Evolutionary conservation across 768 basidiomycete species (phyloP).

Genomic region (Tricholoma matsutake): DNA sequence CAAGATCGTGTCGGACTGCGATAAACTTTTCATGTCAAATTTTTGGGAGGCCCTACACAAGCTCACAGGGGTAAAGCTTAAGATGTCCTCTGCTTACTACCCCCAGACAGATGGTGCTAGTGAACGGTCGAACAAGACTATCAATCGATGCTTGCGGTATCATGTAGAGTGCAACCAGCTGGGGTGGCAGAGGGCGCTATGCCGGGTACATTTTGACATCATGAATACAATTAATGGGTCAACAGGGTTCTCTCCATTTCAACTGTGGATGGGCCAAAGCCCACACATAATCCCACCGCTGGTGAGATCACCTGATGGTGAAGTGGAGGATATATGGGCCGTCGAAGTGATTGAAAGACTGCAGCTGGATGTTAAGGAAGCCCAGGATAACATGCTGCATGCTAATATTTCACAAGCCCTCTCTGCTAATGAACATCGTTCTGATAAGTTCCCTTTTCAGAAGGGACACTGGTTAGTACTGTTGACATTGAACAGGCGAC

Average conservation of each 20-base stretch:
- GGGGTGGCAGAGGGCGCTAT: slow-evolving; percentile 20
- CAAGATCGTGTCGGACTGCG: too few species aligned
- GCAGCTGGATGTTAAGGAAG: slow-evolving; percentile 2
- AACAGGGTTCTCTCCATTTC: slow-evolving; percentile 15
- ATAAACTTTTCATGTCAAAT: too few species aligned
- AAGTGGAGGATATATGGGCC: neutral
- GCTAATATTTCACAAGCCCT: slow-evolving; percentile 22
- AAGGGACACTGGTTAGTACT: slow-evolving; percentile 26
- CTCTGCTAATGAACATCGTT: slow-evolving; percentile 12
- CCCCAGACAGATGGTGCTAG: too few species aligned
- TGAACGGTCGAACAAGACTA: too few species aligned
- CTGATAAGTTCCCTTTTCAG: too few species aligned
- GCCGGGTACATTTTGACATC: neutral
- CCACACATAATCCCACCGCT: slow-evolving; percentile 23
- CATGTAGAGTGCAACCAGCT: slow-evolving; percentile 25
- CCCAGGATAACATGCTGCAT: slow-evolving; percentile 14
- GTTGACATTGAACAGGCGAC: slow-evolving; percentile 20
- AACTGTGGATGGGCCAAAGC: slow-evolving; percentile 10
- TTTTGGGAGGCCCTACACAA: too few species aligned
- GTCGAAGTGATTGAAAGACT: slow-evolving; percentile 7
- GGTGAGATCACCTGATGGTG: neutral
- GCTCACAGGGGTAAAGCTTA: too few species aligned
- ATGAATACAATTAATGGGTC: neutral
- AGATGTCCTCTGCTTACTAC: too few species aligned
- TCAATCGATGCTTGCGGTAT: neutral